Evolutionary conservation across 1,139 yeast genomes (phyloP), one percentile per base, ranked within the genome.

Genomic region (Kodamaea sp.): DNA sequence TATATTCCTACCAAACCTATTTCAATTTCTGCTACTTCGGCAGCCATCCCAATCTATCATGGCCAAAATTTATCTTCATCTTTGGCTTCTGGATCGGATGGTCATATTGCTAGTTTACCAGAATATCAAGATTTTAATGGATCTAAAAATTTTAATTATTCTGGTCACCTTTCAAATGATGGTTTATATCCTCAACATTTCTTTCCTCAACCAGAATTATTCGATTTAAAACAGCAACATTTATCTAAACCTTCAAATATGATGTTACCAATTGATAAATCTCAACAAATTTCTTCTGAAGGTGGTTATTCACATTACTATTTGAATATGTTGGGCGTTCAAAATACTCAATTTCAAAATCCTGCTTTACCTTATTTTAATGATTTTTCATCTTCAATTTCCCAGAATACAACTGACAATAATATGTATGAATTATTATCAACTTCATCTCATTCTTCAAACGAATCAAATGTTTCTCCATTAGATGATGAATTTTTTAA

Each of bases 401-500:
- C 27, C 26, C 31, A 20, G 5, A 32, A 35, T 24, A 33, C 24
- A 10, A 32, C 9, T 30, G 24, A 32, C 15, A 32, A 35, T 26
- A 39, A 28, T 22, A 22, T 35, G 20, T 41, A 42, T 9, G 45
- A 42, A 20, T 32, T 45, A 31, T 27, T 36, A 26, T 44, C 45
- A 23, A 37, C 41, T 7, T 43, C 47, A 8, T 46, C 52, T 9
- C 41, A 42, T 3, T 44, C 50, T 15, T 45, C 51, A 11, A 40
- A 32, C 27, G 52, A 48, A 5, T 45, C 49, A 8, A 37, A 45
- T 39, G 42, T 48, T 25, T 43, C 48, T 26, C 55, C 55, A 8
- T 43, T 51, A 32, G 55, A 51, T 27, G 55, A 51, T 31, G 55
- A 51, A 36, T 45, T 51, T 31, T 51, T 49, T 42, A 47, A 48